Percentiles rank a stretch among this genome's conserved stretches.
Conservation (phyloP, 495 filamentous ascomycete genomes). For the Tuber calosporum region DNA sequence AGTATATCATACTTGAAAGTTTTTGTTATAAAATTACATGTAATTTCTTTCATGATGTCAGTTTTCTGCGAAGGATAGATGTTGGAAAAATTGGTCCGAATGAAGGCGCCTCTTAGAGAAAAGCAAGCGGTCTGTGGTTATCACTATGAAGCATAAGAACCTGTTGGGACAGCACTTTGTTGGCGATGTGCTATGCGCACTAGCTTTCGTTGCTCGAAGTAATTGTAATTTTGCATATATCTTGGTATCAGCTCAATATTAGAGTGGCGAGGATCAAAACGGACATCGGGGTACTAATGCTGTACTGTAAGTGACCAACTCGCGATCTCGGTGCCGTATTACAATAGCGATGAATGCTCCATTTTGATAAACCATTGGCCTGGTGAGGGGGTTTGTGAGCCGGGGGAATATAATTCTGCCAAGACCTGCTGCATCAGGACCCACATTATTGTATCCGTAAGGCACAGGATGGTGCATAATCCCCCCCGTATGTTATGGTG, state of each 20-base stretch:
- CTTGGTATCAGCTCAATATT: neutral
- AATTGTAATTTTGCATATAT: neutral
- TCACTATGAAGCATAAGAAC: neutral
- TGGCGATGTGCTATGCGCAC: neutral
- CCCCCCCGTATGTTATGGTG: neutral
- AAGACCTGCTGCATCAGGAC: neutral
- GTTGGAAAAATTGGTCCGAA: conserved; percentile 3
- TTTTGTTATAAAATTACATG: neutral
- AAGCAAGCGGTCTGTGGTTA: neutral
- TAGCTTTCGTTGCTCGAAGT: neutral
- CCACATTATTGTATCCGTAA: neutral
- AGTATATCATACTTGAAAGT: neutral
- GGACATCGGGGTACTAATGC: neutral
- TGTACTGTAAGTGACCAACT: neutral
- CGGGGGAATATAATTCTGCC: neutral
- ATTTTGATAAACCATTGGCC: neutral
- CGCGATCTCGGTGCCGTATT: neutral
- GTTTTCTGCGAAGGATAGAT: conserved; percentile 16
- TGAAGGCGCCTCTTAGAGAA: neutral
- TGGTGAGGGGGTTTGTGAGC: neutral
- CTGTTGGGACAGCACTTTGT: neutral
- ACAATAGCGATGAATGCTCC: neutral
- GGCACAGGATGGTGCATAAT: neutral
- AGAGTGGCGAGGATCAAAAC: neutral
- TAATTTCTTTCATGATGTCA: neutral